Base-by-base conservation (phyloP, 371 early-diverging fungal species). In the Smittium mucronatum region DNA sequence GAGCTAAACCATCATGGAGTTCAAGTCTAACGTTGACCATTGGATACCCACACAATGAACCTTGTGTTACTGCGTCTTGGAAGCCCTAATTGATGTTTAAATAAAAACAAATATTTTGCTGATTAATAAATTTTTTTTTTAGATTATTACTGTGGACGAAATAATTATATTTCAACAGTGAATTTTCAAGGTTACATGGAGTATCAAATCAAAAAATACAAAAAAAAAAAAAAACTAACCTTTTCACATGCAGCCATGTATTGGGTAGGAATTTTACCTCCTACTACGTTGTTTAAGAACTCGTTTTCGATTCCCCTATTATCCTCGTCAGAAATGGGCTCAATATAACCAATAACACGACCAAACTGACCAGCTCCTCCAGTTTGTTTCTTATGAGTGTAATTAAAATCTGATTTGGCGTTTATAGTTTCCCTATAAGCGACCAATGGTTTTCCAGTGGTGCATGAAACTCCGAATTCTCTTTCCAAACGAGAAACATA, bases 371-470 rank as follows among this genome's bases (percentile, higher is more conserved):
- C 98, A 69, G 95, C 86, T 75, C 98, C 98, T 74, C 98, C 98
- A 64, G 89, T 86, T 81, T 98, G 97, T 82, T 98, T 98, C 90
- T 97, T 96, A 86, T 98, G 98, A 0, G 95, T 95, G 85, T 95
- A 95, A 81, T 91, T 88, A 83, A 98, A 97, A 70, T 85, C 81
- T 67, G 89, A 85, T 69, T 85, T 81, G 59, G 77, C 72, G 11
- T 86, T 86, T 73, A 94, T 88, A 15, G 97, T 93, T 76, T 98
- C 98, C 71, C 96, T 87, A 90, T 93, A 98, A 29, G 97, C 95
- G 35, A 98, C 97, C 74, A 87, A 93, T 31, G 97, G 97, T 74
- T 95, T 95, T 64, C 98, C 98, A 30, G 94, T 95, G 34, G 85
- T 78, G 74, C 94, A 93, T 72, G 94, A 94, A 61, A 91, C 89